phyloP scores from a whole-genome alignment of 2,329 filamentous ascomycete species.

The Fusarium sp. region DNA sequence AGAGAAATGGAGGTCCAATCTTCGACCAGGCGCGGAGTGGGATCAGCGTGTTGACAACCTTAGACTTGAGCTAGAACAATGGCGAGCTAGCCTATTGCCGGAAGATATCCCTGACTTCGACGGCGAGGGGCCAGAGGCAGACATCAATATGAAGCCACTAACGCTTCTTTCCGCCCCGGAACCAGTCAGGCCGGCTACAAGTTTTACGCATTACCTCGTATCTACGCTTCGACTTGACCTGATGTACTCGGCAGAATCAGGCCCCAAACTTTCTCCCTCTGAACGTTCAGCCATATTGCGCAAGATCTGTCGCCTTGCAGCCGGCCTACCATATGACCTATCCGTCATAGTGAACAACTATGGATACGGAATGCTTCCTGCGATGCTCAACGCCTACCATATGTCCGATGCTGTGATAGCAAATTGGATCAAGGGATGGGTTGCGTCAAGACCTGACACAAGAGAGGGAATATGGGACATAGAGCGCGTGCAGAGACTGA shows the following conservation, averaged over 20 bases:
- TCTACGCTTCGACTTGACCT: conserved; percentile 20
- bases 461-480: conserved; percentile 35
- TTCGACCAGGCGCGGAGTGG: conserved; percentile 4
- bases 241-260: conserved; percentile 10
- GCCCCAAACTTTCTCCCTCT: not conserved
- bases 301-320: conserved; percentile 21
- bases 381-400: conserved; percentile 29
- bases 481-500: conserved; percentile 13
- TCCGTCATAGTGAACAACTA: conserved; percentile 27
- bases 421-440: conserved; percentile 25
- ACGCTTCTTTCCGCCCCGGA: conserved; percentile 2
- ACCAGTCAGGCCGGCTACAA: conserved; percentile 26
- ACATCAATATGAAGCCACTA: not conserved
- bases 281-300: not conserved
- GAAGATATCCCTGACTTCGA: conserved; percentile 8
- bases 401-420: conserved; percentile 1
- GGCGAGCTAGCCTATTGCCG: not conserved
- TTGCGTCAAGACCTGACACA: conserved; percentile 1
- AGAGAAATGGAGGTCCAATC: conserved; percentile 26
- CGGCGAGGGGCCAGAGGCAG: not conserved
- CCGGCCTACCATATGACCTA: conserved; percentile 2
- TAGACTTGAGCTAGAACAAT: conserved; percentile 12
- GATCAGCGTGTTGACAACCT: conserved; percentile 2
- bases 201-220: conserved; percentile 25
- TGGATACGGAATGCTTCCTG: conserved; percentile 30